Percentiles rank a stretch among this genome's conserved stretches.
Conservation (phyloP, 2,329 filamentous ascomycete genomes). For the Erysiphe neolycopersici region DNA sequence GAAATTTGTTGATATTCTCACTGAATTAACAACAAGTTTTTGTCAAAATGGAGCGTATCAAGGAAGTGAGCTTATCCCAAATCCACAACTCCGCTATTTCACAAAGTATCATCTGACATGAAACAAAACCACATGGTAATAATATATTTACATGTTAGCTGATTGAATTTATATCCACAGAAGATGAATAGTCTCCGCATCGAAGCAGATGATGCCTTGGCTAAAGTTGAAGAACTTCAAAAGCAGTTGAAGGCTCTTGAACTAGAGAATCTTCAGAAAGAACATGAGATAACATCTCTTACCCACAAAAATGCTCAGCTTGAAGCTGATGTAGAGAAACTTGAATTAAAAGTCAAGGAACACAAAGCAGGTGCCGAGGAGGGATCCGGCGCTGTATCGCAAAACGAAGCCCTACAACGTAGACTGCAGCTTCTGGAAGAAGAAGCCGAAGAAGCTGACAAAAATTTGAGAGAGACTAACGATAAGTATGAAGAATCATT, state of each 20-base stretch:
- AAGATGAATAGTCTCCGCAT: conserved; percentile 88
- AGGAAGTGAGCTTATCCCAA: conserved; percentile 39
- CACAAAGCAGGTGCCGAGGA: conserved; percentile 69
- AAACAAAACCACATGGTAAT: conserved; percentile 1
- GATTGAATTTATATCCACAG: conserved; percentile 20
- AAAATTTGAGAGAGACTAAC: conserved; percentile 87
- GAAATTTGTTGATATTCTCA: too few relatives aligned
- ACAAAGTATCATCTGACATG: neutral
- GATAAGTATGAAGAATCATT: conserved; percentile 56
- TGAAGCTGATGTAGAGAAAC: conserved; percentile 76
- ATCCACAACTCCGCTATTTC: conserved; percentile 11
- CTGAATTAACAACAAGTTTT: too few relatives aligned
- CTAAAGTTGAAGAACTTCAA: conserved; percentile 71
- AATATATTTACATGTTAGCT: neutral
- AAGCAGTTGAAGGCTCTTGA: conserved; percentile 68
- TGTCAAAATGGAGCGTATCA: conserved; percentile 58
- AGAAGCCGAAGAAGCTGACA: conserved; percentile 89
- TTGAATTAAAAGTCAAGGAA: conserved; percentile 60
- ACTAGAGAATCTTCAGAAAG: conserved; percentile 86
- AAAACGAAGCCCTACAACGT: conserved; percentile 77
- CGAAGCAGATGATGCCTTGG: conserved; percentile 65
- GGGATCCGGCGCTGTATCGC: conserved; percentile 55
- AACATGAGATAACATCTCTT: conserved; percentile 93
- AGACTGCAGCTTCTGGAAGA: conserved; percentile 91
- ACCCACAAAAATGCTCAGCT: conserved; percentile 86